Evolutionary conservation across 73 alveolate genomes (phyloP), one percentile per base, ranked within the genome.

Genomic region (Paramecium octaurelia): DNA sequence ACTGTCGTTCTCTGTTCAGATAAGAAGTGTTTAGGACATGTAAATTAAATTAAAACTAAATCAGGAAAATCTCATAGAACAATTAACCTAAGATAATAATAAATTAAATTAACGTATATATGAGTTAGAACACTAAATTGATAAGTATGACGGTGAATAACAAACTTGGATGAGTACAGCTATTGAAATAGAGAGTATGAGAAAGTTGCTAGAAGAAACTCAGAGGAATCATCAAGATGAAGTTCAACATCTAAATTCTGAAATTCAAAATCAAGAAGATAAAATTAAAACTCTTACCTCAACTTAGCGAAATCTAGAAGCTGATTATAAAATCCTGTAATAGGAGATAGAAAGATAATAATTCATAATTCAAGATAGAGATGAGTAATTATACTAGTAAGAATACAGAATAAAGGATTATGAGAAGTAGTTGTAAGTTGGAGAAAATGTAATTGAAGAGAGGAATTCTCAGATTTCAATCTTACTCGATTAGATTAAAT

Each of bases 51-150:
- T 20, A 3, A 16, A 29, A 36, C 16, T 36, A 11, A 31, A n/a
- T 29, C 3, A 73, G 87, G 87, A 73, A 73, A 21, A 20, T 29
- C 35, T 34, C 11, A 73, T 73, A 8, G 87, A 73, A 12, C 35
- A 73, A 40, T 40, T 73, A 36, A 73, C 68, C 1, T 73, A 35
- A 40, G 87, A 73, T 8, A 73, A 73, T 73, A 16, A 16, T 73
- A 73, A 73, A 35, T 73, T 73, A 40, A 34, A 73, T 73, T 73
- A 73, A 73, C 87, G 87, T 12, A 34, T 73, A 73, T 16, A 40
- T 36, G 87, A 73, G 14, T 36, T 36, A 9, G 59, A 73, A 29
- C 21, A 9, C 14, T 35, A 73, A 16, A 38, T 36, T 12, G 57
- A 36, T 31, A 73, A 38, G 21, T 73, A 34, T 21, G 59, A 73